Conservation (phyloP, 2,329 filamentous ascomycete genomes). For the Zarea fungicola region DNA sequence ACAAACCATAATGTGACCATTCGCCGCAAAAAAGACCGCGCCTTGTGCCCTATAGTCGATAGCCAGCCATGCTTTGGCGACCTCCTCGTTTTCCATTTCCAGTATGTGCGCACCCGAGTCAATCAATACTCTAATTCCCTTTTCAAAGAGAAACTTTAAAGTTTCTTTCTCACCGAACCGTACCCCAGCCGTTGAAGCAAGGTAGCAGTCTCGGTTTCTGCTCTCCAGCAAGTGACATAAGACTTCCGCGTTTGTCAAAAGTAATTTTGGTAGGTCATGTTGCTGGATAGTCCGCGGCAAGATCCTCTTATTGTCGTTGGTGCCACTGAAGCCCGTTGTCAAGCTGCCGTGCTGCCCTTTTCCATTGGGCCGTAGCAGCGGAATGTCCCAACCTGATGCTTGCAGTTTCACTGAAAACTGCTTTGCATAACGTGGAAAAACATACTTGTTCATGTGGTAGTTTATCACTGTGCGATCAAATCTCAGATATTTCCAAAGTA, state of each 20-base stretch:
- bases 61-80: slow-evolving; percentile 47
- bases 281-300: slow-evolving; percentile 59
- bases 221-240: slow-evolving; percentile 50
- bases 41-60: slow-evolving; percentile 39
- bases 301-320: slow-evolving; percentile 58
- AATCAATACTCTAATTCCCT: slow-evolving; percentile 49
- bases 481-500: slow-evolving; percentile 47
- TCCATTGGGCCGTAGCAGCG: slow-evolving; percentile 31
- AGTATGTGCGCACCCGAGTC: slow-evolving; percentile 61
- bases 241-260: slow-evolving; percentile 60
- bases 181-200: slow-evolving; percentile 18
- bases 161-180: slow-evolving; percentile 29
- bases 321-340: slow-evolving; percentile 68
- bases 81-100: slow-evolving; percentile 49
- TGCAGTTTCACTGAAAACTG: slow-evolving; percentile 60
- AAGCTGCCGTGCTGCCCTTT: slow-evolving; percentile 15
- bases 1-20: slow-evolving; percentile 21
- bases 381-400: slow-evolving; percentile 64
- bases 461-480: slow-evolving; percentile 49
- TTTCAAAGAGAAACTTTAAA: slow-evolving; percentile 31
- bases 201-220: slow-evolving; percentile 44
- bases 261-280: slow-evolving; percentile 49
- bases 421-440: slow-evolving; percentile 61
- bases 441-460: slow-evolving; percentile 57
- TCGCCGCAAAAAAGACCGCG: slow-evolving; percentile 48